Percentiles rank a stretch among this genome's conserved stretches.
These are phyloP conservation scores for Hysterangium stoloniferum DNA, from an alignment of 768 basidiomycete genomes.

Conservation along the genomic window DNA sequence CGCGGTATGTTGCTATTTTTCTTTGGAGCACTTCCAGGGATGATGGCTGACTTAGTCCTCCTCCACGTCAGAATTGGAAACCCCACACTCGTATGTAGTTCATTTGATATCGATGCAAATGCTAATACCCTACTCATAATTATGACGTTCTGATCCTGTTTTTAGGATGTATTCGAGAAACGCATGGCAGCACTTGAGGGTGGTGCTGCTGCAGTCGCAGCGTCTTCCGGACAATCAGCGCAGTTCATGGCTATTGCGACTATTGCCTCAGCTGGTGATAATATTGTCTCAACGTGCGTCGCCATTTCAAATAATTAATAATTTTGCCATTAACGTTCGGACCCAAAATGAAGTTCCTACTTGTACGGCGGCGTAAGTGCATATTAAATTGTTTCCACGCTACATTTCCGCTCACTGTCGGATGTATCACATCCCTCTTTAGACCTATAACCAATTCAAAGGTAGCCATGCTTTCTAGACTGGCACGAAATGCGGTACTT, in stretches of 20 bases:
- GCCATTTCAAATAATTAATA: not conserved
- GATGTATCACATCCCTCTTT: not conserved
- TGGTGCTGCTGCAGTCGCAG: conserved; percentile 65
- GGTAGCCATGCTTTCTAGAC: conserved; percentile 25
- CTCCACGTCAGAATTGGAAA: conserved; percentile 43
- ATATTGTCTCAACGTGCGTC: conserved; percentile 65
- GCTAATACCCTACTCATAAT: not conserved
- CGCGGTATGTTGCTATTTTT: conserved; percentile 22
- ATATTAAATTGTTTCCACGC: not conserved
- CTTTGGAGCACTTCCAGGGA: not conserved
- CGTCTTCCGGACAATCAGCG: conserved; percentile 66
- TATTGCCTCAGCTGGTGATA: conserved; percentile 60
- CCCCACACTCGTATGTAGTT: conserved; percentile 47
- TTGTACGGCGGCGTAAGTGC: conserved; percentile 62
- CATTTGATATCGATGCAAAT: not conserved
- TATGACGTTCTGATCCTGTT: not conserved
- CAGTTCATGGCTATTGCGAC: conserved; percentile 66
- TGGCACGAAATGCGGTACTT: not conserved
- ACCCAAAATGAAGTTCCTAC: conserved; percentile 35
- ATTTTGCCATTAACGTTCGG: conserved; percentile 1
- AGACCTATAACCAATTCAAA: conserved; percentile 73
- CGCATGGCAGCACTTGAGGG: conserved; percentile 78
- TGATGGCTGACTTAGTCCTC: not conserved
- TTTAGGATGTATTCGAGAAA: conserved; percentile 69
- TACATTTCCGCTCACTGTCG: not conserved